Evolutionary conservation across 495 filamentous ascomycete species (phyloP), one percentile per base, ranked within the genome.

Genomic region (Cenococcum geophilum): DNA sequence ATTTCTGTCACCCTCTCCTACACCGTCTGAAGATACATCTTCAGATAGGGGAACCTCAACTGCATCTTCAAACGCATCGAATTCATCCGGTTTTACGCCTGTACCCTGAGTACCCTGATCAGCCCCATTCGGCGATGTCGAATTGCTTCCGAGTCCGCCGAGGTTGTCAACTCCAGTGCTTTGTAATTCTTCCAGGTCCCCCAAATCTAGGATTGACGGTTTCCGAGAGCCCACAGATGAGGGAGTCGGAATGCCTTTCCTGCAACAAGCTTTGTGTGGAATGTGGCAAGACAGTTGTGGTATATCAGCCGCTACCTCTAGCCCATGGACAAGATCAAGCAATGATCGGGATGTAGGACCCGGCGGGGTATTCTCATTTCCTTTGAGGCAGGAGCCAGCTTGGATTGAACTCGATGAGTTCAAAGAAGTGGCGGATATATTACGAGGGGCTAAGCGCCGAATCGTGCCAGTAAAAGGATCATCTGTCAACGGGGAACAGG

Each of bases 301-400:
- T 18, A 16, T 18, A 1, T 14, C 18, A 16, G 40, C 12, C 40
- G 40, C 18, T 14, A 10, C 14, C 4, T 45, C 40, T 10, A 16
- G 11, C 11, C 11, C 14, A 45, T 45, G 40, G 11, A 45, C 18
- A 45, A 45, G 40, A 18, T 45, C 40, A 4, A 45, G 40, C 11
- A 45, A 14, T 18, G 40, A 45, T 18, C 40, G 40, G 11, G 40
- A 18, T 18, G 12, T 63, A 12, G 55, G 52, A 12, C 55, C 55
- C 27, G 60, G 67, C 6, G 67, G 65, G 14, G 55, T 64, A 48
- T 70, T 70, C 48, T 70, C 68, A 23, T 37, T 59, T 11, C 57
- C 53, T 6, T 56, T 48, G 20, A 61, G 57, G 65, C 68, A 62
- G 20, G 40, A 40, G 10, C 65, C 60, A 2, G 56, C 20, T 16